phyloP scores from a whole-genome alignment of 2,329 filamentous ascomycete species.

The Colletotrichum neosansevieriae region DNA sequence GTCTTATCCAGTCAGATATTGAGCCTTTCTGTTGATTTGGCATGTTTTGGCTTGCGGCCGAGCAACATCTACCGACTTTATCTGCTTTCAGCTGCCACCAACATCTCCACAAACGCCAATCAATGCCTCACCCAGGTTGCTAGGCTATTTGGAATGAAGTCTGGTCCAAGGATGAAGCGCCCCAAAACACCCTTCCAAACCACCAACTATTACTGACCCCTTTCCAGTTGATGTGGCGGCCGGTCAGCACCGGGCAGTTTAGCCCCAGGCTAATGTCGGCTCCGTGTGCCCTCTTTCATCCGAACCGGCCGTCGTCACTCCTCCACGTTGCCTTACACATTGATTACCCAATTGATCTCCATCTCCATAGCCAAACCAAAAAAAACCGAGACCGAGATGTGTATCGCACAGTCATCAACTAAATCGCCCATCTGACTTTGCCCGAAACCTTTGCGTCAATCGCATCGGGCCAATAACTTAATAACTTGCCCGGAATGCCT shows the following conservation, averaged over 20 bases:
- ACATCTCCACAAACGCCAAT: background rate
- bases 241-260: background rate
- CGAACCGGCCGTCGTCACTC: constrained; percentile 19
- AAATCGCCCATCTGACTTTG: background rate
- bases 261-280: constrained; percentile 13
- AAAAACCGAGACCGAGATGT: constrained; percentile 16
- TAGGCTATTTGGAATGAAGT: constrained; percentile 2
- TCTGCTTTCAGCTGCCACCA: constrained; percentile 5
- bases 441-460: background rate
- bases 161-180: background rate
- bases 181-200: background rate
- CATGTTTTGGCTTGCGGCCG: constrained; percentile 14
- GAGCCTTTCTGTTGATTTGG: background rate
- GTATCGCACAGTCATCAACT: background rate
- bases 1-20: background rate
- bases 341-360: constrained; percentile 1
- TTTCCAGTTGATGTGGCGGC: background rate
- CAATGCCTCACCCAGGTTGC: background rate
- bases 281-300: constrained; percentile 24
- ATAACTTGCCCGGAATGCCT: background rate
- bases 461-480: background rate
- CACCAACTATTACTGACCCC: background rate
- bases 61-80: background rate
- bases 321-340: constrained; percentile 6
- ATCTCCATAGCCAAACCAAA: constrained; percentile 5